phyloP scores from a whole-genome alignment of 78 protist genomes.

The Dictyostelium intermedium region DNA sequence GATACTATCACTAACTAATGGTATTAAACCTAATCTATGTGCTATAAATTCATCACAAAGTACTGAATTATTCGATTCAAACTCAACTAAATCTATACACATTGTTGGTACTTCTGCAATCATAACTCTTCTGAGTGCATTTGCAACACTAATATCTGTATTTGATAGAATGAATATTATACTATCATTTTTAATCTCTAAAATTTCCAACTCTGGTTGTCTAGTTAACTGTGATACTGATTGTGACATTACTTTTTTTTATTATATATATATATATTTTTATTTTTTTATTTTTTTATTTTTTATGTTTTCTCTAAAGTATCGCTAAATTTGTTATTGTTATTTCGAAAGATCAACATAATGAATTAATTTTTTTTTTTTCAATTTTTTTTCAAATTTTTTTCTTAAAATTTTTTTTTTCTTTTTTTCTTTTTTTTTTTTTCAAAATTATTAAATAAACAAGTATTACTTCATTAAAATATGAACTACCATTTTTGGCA shows the following conservation, averaged over 20 bases:
- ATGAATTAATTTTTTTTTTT: background rate
- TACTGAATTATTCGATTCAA: conserved; percentile 86
- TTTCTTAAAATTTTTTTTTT: background rate
- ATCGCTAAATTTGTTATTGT: too few species aligned
- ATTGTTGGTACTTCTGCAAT: conserved; percentile 95
- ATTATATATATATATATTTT: background rate
- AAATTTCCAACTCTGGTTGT: conserved; percentile 71
- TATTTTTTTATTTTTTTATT: background rate
- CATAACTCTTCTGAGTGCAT: conserved; percentile 89
- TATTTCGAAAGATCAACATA: background rate
- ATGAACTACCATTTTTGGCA: too few species aligned
- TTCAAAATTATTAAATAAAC: background rate
- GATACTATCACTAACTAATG: conserved; percentile 59
- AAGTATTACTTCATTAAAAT: too few species aligned
- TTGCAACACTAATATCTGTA: conserved; percentile 83
- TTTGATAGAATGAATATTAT: conserved; percentile 78
- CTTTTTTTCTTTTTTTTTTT: background rate
- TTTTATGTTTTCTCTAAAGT: background rate
- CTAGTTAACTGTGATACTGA: background rate
- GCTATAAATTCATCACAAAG: conserved; percentile 93
- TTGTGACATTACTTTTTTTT: background rate
- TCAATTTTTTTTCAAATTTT: background rate
- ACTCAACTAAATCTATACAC: conserved; percentile 89
- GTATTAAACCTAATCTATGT: conserved; percentile 95
- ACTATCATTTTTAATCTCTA: conserved; percentile 79